A percentile compares a stretch with the other conserved stretches of the same genome.
phyloP scores from a whole-genome alignment of 495 filamentous ascomycete species.

The Tuber umbilicatum region DNA sequence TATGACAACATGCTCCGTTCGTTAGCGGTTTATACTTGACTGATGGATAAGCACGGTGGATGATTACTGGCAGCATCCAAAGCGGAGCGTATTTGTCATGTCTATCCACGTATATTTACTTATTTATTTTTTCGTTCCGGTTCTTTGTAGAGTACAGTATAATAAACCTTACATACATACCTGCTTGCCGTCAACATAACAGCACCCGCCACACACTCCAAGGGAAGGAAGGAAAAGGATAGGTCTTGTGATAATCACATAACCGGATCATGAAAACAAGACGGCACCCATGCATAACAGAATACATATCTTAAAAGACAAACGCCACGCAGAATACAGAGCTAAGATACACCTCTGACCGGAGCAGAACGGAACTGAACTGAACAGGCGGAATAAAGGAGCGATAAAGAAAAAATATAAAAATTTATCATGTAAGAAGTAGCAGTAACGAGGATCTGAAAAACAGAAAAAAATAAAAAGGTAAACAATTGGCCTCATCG shows the following conservation, averaged over 20 bases:
- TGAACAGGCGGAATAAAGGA: background rate
- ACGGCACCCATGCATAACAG: background rate
- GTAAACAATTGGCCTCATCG: background rate
- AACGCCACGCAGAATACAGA: background rate
- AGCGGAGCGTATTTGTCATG: background rate
- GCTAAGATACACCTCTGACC: background rate
- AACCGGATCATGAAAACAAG: background rate
- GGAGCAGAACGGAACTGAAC: background rate
- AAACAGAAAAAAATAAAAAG: background rate
- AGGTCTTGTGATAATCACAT: background rate
- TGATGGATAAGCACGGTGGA: too few species aligned
- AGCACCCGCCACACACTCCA: background rate
- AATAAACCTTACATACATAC: background rate
- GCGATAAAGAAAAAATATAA: background rate
- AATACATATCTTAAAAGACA: background rate
- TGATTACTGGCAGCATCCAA: too few species aligned
- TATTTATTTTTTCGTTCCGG: background rate
- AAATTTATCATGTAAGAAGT: background rate
- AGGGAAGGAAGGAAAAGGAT: background rate
- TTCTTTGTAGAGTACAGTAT: background rate
- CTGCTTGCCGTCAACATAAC: background rate
- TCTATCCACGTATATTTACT: background rate
- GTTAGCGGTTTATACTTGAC: too few species aligned
- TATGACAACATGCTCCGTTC: too few species aligned
- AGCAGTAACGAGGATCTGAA: background rate